phyloP scores from a whole-genome alignment of 768 basidiomycete genomes.

The Nidularia sp. region DNA sequence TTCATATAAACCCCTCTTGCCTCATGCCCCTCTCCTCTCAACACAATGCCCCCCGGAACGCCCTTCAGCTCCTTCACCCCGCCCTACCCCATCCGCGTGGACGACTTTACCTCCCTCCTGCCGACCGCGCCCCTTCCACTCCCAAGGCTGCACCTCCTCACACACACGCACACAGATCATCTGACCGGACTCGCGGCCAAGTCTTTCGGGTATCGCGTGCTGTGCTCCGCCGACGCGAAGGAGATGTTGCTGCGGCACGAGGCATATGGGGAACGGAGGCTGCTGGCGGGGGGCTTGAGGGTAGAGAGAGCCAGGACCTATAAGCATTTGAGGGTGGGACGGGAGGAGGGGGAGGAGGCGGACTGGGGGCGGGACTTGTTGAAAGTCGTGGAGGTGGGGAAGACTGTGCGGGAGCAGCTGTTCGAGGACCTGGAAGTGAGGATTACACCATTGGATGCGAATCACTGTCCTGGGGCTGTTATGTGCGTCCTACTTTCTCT shows the following conservation, averaged over 20 bases:
- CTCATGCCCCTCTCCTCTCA: too few relatives aligned
- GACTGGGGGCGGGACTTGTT: constrained; percentile 60
- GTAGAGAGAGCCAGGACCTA: constrained; percentile 56
- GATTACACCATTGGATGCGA: constrained; percentile 83
- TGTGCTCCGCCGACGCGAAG: constrained; percentile 84
- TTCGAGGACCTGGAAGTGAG: constrained; percentile 54
- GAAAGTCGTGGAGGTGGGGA: constrained; percentile 58
- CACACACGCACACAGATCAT: constrained; percentile 91
- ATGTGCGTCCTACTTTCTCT: constrained; percentile 51
- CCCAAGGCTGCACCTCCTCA: constrained; percentile 68
- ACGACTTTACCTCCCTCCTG: constrained; percentile 59
- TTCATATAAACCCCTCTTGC: too few relatives aligned
- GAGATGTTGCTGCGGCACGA: constrained; percentile 82
- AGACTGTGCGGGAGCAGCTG: constrained; percentile 60
- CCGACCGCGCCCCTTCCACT: constrained; percentile 21
- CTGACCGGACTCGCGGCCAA: constrained; percentile 70
- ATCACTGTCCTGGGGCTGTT: constrained; percentile 92
- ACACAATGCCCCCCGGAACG: constrained; percentile 67
- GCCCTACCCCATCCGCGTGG: constrained; percentile 84
- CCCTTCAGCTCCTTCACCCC: constrained; percentile 73
- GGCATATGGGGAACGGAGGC: constrained; percentile 57
- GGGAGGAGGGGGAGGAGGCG: constrained; percentile 44
- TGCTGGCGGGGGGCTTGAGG: constrained; percentile 47
- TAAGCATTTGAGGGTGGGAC: constrained; percentile 61
- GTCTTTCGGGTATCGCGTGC: constrained; percentile 66